Evolutionary conservation across 768 basidiomycete species (phyloP).

Genomic region (Boletus barrowsii): DNA sequence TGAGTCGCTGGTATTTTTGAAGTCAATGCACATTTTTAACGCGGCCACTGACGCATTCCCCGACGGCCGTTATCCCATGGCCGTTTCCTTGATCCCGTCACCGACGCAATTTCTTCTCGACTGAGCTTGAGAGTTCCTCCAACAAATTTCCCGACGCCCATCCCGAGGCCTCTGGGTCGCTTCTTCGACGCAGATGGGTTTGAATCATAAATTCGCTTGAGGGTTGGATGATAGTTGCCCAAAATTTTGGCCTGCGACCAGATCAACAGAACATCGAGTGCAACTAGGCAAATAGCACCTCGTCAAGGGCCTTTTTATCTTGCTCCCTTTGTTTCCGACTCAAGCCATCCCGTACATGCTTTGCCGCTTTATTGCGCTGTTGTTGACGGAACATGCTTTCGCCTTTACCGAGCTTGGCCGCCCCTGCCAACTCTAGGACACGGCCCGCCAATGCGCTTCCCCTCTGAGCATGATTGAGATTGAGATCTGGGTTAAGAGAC

Average conservation of each 20-base stretch:
- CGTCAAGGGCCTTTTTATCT: constrained; percentile 54
- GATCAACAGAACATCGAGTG: constrained; percentile 2
- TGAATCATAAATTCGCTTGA: constrained; percentile 64
- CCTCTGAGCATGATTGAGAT: constrained; percentile 62
- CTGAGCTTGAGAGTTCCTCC: constrained; percentile 67
- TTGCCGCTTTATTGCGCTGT: constrained; percentile 70
- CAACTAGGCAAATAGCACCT: constrained; percentile 44
- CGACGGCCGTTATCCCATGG: neutral
- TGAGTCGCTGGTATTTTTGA: neutral
- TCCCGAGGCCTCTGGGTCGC: constrained; percentile 62
- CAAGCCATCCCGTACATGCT: constrained; percentile 70
- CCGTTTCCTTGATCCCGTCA: constrained; percentile 24
- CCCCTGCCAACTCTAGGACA: constrained; percentile 67
- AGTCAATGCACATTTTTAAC: neutral
- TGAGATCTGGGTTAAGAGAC: constrained; percentile 58
- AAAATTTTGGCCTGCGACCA: constrained; percentile 67
- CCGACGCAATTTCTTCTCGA: constrained; percentile 51
- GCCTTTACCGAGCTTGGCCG: constrained; percentile 71
- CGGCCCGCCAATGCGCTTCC: constrained; percentile 77
- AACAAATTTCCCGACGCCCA: constrained; percentile 78
- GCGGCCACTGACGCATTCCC: constrained; percentile 2
- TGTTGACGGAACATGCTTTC: constrained; percentile 56
- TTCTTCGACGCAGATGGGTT: constrained; percentile 33
- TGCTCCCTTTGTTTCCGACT: constrained; percentile 57
- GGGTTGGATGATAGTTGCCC: constrained; percentile 79